Percentiles rank a stretch among this genome's conserved stretches.
phyloP scores from a whole-genome alignment of 1,284 basidiomycete genomes.

The Ustilago loliicola region DNA sequence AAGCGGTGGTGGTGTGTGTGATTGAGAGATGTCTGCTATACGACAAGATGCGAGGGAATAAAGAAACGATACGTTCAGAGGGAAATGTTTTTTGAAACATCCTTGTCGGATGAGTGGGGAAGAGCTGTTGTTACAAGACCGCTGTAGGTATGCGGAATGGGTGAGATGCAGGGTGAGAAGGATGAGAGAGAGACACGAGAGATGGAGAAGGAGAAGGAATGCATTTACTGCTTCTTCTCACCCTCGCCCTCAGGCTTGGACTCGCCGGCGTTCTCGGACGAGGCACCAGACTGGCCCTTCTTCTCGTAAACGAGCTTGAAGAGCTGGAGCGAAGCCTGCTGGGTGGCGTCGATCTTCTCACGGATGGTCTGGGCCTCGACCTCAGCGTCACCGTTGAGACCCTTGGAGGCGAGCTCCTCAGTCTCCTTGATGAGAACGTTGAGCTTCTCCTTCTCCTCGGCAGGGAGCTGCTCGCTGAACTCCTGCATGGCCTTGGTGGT shows the following conservation, averaged over 20 bases:
- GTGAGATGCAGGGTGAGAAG: background rate
- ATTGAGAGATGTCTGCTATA: background rate
- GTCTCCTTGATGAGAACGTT: constrained; percentile 85
- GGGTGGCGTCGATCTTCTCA: constrained; percentile 94
- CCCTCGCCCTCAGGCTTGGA: constrained; percentile 57
- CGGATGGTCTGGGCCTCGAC: constrained; percentile 89
- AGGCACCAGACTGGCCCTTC: constrained; percentile 76
- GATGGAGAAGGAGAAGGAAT: background rate
- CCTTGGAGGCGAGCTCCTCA: constrained; percentile 91
- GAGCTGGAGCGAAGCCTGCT: constrained; percentile 93
- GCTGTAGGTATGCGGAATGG: constrained; percentile 7
- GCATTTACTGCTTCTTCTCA: constrained; percentile 67
- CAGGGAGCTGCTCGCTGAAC: constrained; percentile 96
- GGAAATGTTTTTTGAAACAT: constrained; percentile 4
- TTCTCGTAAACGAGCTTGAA: constrained; percentile 99
- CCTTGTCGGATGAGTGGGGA: background rate
- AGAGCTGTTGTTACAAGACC: constrained; percentile 39
- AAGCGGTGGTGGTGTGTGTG: constrained; percentile 8
- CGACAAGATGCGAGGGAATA: background rate
- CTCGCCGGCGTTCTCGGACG: constrained; percentile 33
- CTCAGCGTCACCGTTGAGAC: constrained; percentile 84
- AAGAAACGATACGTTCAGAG: background rate
- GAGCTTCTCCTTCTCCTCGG: constrained; percentile 85
- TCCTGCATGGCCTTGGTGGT: constrained; percentile 98
- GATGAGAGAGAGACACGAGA: background rate